Percentiles rank a stretch among this genome's conserved stretches.
Conservation (phyloP, 768 basidiomycete genomes). For the Pulveroboletus sp. region DNA sequence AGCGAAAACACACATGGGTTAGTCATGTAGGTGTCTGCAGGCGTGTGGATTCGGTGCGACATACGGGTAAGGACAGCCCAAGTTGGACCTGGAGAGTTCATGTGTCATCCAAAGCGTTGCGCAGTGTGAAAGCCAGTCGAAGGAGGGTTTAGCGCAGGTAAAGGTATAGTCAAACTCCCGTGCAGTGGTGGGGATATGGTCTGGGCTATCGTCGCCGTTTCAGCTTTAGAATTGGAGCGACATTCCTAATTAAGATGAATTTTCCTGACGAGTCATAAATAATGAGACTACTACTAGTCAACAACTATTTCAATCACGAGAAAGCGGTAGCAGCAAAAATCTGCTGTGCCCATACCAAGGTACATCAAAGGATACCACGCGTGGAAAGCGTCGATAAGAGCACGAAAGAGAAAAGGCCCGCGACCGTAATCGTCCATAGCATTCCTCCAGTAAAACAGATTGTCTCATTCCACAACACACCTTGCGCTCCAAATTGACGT, state of each 20-base stretch:
- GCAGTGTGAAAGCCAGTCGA: background rate
- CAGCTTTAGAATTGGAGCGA: too few species aligned
- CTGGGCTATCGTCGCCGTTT: too few species aligned
- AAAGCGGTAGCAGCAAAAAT: background rate
- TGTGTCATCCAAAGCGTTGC: background rate
- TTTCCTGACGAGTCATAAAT: too few species aligned
- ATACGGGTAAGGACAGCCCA: conserved; percentile 25
- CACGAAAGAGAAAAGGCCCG: background rate
- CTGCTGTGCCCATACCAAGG: background rate
- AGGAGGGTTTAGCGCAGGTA: background rate
- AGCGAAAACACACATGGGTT: background rate
- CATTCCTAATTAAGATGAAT: too few species aligned
- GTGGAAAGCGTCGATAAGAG: background rate
- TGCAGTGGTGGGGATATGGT: too few species aligned
- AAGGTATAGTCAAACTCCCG: too few species aligned
- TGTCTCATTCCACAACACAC: background rate
- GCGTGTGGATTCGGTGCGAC: conserved; percentile 7
- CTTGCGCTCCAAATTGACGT: background rate
- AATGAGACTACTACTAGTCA: too few species aligned
- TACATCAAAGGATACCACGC: background rate
- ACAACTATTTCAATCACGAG: background rate
- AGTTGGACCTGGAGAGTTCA: conserved; percentile 24
- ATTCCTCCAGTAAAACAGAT: background rate
- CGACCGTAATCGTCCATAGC: conserved; percentile 12
- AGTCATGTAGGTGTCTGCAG: background rate